Evolutionary conservation across 257 asterid species (phyloP).

Genomic region (Knoxia roxburghii): DNA sequence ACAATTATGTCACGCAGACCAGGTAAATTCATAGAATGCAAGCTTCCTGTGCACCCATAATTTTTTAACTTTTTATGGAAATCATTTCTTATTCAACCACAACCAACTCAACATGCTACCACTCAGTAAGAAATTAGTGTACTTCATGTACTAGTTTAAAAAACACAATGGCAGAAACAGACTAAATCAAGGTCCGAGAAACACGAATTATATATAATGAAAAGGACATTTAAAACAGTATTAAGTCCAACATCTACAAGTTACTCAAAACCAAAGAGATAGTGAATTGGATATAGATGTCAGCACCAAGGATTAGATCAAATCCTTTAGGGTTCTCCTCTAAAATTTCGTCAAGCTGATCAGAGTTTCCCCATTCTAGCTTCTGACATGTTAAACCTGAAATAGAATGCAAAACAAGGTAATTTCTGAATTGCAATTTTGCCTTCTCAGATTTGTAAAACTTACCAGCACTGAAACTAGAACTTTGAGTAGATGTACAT

Average conservation of each 20-base stretch:
- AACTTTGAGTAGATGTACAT: slow-evolving; percentile 35
- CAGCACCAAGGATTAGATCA: slow-evolving; percentile 93
- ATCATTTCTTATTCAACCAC: not conserved
- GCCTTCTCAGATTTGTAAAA: slow-evolving; percentile 17
- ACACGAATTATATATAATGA: not conserved
- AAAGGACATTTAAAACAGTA: not conserved
- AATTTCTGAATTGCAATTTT: slow-evolving; percentile 6
- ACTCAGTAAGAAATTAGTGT: not conserved
- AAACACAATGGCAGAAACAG: not conserved
- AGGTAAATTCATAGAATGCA: not conserved
- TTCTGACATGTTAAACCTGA: slow-evolving; percentile 59
- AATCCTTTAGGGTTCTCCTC: slow-evolving; percentile 61
- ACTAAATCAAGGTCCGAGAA: not conserved
- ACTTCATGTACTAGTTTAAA: not conserved
- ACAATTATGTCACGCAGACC: not conserved
- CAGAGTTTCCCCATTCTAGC: slow-evolving; percentile 86
- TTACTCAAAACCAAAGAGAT: slow-evolving; percentile 6
- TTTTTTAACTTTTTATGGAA: not conserved
- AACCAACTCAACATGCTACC: not conserved
- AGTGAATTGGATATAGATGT: slow-evolving; percentile 75
- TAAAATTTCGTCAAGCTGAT: slow-evolving; percentile 58
- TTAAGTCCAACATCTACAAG: not conserved
- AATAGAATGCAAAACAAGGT: slow-evolving; percentile 19
- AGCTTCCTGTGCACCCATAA: slow-evolving; percentile 2
- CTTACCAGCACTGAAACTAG: slow-evolving; percentile 45